These are phyloP conservation scores for Phytophthora megakarya DNA, from an alignment of 352 stramenopile genomes.

Conservation along the genomic window DNA sequence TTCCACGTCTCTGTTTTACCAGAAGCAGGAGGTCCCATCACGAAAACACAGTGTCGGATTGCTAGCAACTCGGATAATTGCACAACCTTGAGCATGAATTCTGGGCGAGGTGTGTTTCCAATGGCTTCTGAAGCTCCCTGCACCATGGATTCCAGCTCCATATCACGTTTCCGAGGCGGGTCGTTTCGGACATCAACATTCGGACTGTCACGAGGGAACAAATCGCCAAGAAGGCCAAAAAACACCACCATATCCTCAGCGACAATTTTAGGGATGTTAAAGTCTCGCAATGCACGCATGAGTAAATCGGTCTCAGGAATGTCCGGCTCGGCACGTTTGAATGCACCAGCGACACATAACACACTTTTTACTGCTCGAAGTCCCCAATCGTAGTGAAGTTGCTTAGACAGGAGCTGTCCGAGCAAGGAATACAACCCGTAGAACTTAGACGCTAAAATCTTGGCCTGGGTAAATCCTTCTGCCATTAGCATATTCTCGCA, in stretches of 20 bases:
- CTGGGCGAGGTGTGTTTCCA: constrained; percentile 76
- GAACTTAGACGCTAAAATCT: constrained; percentile 96
- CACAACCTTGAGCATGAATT: constrained; percentile 95
- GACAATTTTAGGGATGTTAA: constrained; percentile 98
- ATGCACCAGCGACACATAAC: constrained; percentile 92
- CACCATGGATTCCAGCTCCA: constrained; percentile 92
- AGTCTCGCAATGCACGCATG: constrained; percentile 96
- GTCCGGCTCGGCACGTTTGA: constrained; percentile 94
- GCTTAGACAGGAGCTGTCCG: constrained; percentile 93
- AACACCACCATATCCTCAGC: constrained; percentile 95
- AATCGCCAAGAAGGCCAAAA: constrained; percentile 93
- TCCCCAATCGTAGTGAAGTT: constrained; percentile 96
- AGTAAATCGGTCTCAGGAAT: constrained; percentile 93
- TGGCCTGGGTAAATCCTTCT: constrained; percentile 94
- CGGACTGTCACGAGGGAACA: constrained; percentile 91
- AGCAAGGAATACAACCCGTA: constrained; percentile 95
- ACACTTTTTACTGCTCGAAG: constrained; percentile 96
- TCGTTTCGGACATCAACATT: constrained; percentile 91
- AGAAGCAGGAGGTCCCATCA: constrained; percentile 94
- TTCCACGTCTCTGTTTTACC: constrained; percentile 97
- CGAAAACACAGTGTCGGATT: constrained; percentile 96
- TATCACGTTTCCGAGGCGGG: constrained; percentile 91
- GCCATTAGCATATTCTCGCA: constrained; percentile 98
- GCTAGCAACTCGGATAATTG: constrained; percentile 94
- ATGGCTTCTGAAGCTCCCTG: constrained; percentile 82